Base-by-base conservation (phyloP, 441 rosid species). In the Gossypium davidsonii region DNA sequence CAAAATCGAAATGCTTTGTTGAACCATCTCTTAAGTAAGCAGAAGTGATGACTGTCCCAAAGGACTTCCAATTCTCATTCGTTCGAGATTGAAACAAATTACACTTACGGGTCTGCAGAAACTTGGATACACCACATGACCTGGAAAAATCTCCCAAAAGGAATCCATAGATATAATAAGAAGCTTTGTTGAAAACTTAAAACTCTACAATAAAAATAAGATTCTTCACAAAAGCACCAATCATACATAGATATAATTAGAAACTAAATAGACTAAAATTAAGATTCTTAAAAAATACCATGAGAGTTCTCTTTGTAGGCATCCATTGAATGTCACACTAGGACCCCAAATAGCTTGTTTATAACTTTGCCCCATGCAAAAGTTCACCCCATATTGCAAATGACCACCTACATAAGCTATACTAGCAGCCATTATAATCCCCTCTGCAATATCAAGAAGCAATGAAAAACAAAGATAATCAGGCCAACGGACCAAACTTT, bases 1-100 rank as follows among this genome's bases (percentile, higher is more conserved):
- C 81, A 84, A 91, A 94, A 86, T 94, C 99, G 80, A 88, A 92
- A 72, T 81, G 88, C 78, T 84, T 92, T 28, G 93, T 87, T 67
- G 92, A 83, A 71, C 81, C 81, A 75, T 79, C 88, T 77, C 63
- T 78, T 59, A 82, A 74, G 78, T 77, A 78, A 74, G 80, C 81
- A 5, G 85, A 84, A 23, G 74, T 74, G 4, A 56, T 57, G 28
- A 75, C 37, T 67, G 80, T 73, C 76, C 79, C 84, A 59, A 57
- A 78, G 62, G 76, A 67, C 80, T 78, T 89, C 75, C 78, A 63
- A 51, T 56, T 75, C 14, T 81, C 78, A 12, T 28, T 65, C 31
- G 21, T 31, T 7, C 83, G 28, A 52, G 73, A 82, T 70, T 51
- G 84, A 23, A 77, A 63, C 61, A 80, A 28, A 62, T 77, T 86